Conservation (phyloP, 768 basidiomycete species). For the Hydnomerulius pinastri region DNA sequence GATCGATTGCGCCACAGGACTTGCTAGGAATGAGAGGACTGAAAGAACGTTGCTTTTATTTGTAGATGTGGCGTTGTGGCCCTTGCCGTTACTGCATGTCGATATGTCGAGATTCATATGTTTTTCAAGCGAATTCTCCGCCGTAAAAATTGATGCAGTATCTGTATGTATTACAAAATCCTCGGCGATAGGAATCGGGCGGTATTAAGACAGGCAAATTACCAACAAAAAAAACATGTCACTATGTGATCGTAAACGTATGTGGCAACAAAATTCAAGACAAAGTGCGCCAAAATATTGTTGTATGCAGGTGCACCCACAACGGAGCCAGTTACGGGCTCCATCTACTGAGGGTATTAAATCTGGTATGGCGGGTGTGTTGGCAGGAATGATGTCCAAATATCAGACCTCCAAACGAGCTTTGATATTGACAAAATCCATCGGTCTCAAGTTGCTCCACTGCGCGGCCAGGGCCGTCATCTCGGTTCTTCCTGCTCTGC, state of each 20-base stretch:
- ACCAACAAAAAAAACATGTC: neutral
- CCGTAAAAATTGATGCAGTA: neutral
- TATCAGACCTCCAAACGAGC: conserved; percentile 53
- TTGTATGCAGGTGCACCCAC: too few species aligned
- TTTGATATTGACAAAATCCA: conserved; percentile 58
- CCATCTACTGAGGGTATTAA: conserved; percentile 13
- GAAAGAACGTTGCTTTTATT: conserved; percentile 80
- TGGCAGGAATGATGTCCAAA: conserved; percentile 5
- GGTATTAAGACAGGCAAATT: neutral
- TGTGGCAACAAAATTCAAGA: neutral
- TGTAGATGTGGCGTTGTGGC: conserved; percentile 39
- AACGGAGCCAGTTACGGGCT: conserved; percentile 1
- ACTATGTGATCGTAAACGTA: neutral
- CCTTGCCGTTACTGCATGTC: neutral
- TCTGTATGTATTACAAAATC: neutral
- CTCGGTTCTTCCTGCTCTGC: conserved; percentile 57
- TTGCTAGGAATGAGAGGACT: conserved; percentile 77
- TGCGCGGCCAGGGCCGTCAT: conserved; percentile 49
- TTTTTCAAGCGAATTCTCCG: neutral
- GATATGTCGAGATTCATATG: neutral
- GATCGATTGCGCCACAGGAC: conserved; percentile 47
- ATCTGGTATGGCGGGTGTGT: conserved; percentile 23
- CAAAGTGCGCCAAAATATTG: too few species aligned
- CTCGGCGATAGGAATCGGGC: neutral
- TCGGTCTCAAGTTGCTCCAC: conserved; percentile 51